Conservation (phyloP, 129 eudicot species). For the Helichrysum umbraculigerum region DNA sequence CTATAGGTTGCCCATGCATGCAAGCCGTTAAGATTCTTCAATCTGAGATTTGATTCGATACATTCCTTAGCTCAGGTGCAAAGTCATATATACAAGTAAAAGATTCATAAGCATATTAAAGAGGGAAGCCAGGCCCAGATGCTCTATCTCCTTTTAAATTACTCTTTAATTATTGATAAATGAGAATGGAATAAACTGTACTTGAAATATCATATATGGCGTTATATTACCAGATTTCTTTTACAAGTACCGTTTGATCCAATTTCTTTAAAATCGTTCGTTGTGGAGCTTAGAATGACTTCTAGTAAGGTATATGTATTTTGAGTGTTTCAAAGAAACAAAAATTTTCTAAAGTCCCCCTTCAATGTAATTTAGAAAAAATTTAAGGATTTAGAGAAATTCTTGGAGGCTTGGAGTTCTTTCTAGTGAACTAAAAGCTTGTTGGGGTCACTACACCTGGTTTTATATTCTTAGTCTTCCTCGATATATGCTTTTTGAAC, state of each 20-base stretch:
- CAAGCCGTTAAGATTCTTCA: background rate
- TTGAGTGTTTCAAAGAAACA: background rate
- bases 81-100: slow-evolving; percentile 6
- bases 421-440: background rate
- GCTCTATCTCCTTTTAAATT: background rate
- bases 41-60: slow-evolving; percentile 9
- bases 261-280: background rate
- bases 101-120: slow-evolving; percentile 24
- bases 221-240: background rate
- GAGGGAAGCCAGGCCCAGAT: slow-evolving; percentile 9
- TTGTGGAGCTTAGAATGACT: background rate
- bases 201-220: slow-evolving; percentile 5
- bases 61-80: background rate
- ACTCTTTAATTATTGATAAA: slow-evolving; percentile 3
- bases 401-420: too few species aligned
- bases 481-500: slow-evolving; percentile 11
- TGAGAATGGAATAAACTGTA: slow-evolving; percentile 5
- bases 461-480: too few species aligned
- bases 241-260: background rate
- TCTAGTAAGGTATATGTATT: background rate
- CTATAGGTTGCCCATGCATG: slow-evolving; percentile 11
- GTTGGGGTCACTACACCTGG: background rate
- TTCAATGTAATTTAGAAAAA: too few species aligned
- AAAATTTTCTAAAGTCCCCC: background rate
- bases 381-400: too few species aligned